Evolutionary conservation across 2,329 filamentous ascomycete genomes (phyloP).

Genomic region (Cladosporium sp.): DNA sequence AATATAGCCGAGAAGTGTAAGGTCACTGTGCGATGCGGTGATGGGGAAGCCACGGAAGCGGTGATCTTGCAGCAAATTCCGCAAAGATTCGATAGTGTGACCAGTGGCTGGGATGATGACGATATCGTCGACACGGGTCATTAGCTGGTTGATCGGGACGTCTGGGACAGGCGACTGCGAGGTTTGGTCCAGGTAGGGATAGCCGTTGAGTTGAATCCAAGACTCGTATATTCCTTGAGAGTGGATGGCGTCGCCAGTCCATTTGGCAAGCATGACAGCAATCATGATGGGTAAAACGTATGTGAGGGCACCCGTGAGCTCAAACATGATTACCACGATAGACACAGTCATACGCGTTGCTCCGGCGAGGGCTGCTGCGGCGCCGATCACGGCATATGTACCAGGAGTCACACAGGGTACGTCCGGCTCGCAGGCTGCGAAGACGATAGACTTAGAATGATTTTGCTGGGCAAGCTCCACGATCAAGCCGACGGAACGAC

Average conservation of each 20-base stretch:
- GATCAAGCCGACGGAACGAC: constrained; percentile 83
- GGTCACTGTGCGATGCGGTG: constrained; percentile 73
- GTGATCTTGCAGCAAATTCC: constrained; percentile 69
- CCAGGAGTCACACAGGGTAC: constrained; percentile 87
- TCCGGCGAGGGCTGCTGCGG: constrained; percentile 88
- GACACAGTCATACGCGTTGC: constrained; percentile 96
- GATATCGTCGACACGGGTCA: constrained; percentile 90
- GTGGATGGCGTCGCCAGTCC: constrained; percentile 94
- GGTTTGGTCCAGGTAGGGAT: constrained; percentile 91
- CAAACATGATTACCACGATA: constrained; percentile 99
- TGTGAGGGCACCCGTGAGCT: constrained; percentile 91
- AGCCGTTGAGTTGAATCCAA: constrained; percentile 96
- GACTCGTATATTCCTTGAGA: constrained; percentile 94
- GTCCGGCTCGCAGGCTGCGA: constrained; percentile 78
- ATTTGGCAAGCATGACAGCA: constrained; percentile 96
- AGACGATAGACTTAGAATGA: constrained; percentile 75
- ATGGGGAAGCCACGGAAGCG: constrained; percentile 91
- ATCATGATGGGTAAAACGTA: constrained; percentile 99
- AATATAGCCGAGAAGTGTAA: constrained; percentile 87
- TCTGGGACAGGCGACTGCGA: constrained; percentile 78
- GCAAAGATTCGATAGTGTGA: constrained; percentile 79
- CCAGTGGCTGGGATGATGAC: constrained; percentile 78
- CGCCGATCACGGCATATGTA: constrained; percentile 94
- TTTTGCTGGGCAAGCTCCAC: constrained; percentile 85
- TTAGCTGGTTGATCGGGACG: constrained; percentile 81